Base-by-base conservation (phyloP, 345 rosid species). In the Corchorus olitorius region DNA sequence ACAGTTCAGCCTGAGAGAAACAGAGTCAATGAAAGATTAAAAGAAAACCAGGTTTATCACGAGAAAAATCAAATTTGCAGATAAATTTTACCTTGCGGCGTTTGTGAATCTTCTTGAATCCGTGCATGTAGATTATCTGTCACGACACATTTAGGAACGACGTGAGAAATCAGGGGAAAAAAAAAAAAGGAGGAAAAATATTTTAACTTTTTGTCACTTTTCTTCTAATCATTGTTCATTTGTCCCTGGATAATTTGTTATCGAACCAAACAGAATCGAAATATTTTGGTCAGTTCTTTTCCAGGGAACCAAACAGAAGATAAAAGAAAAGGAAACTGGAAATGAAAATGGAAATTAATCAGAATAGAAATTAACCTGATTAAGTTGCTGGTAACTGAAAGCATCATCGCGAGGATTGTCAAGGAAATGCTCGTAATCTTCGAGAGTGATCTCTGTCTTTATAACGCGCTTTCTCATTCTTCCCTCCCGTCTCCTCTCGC, bases 71-170 rank as follows among this genome's bases (percentile, higher is more conserved):
- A 8, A 20, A 45, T 53, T 53, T 16, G 27, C 19, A 60, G 6
- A 17, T 13, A 58, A 14, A 1, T 62, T 55, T 53, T 64, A 70
- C 80, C 72, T 62, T 66, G 5, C 55, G 71, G 5, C 77, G 66
- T 49, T 46, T 41, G 69, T 41, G 48, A 35, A 65, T 65, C n/a
- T 65, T 65, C 50, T 65, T 41, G 69, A 65, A 65, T 65, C 69
- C 50, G 27, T 65, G 49, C 27, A 63, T 65, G 17, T 33, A 43
- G 19, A 65, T 65, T 22, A 41, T 65, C 70, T 41, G 15, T 41
- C 0, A 14, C 8, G 22, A 37, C 7, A 19, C 14, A 8, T 1
- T 16, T 22, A 3, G n/a, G 43, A 43, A 43, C 8, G 50, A 43
- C 8, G 50, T 5, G 4, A 65, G 50, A 65, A 39, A 3, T 39